Evolutionary conservation across 352 stramenopile species (phyloP).

Genomic region (Globisporangium parvum): DNA sequence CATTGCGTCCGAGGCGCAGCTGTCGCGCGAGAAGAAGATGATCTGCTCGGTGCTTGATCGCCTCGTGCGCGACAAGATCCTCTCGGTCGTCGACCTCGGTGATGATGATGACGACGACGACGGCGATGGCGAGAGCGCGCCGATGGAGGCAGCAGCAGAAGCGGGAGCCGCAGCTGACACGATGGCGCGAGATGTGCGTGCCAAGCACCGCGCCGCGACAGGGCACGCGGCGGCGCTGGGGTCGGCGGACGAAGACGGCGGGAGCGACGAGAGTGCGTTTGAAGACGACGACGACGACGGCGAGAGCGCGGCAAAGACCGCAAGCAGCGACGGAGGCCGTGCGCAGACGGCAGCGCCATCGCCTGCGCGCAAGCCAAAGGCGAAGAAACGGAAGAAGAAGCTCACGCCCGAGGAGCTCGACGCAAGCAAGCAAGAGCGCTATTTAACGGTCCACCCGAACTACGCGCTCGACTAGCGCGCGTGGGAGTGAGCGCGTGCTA

Average conservation of each 20-base stretch:
- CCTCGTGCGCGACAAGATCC: constrained; percentile 67
- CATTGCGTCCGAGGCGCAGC: constrained; percentile 77
- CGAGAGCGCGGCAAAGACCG: not conserved
- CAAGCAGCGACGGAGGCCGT: no score
- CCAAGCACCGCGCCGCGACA: not conserved
- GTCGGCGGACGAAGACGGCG: not conserved
- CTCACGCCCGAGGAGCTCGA: constrained; percentile 43
- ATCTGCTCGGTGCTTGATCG: constrained; percentile 82
- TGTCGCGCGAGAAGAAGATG: constrained; percentile 73
- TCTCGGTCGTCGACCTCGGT: constrained; percentile 64
- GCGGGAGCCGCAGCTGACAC: not conserved
- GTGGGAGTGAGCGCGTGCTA: no score
- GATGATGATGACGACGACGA: constrained; percentile 39
- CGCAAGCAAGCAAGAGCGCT: constrained; percentile 54
- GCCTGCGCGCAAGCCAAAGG: constrained; percentile 6
- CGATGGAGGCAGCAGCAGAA: not conserved
- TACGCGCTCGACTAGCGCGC: constrained; percentile 57
- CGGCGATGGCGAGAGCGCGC: constrained; percentile 2
- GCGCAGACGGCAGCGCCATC: no score
- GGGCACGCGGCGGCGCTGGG: not conserved
- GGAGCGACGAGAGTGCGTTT: constrained; percentile 4
- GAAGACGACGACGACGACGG: constrained; percentile 9
- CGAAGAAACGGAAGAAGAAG: constrained; percentile 21
- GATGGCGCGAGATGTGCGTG: constrained; percentile 17
- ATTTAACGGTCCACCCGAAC: constrained; percentile 78